A percentile compares a stretch with the other conserved stretches of the same genome.
These are phyloP conservation scores for Kodamaea laetipori DNA, from an alignment of 805 yeast species.

Conservation along the genomic window DNA sequence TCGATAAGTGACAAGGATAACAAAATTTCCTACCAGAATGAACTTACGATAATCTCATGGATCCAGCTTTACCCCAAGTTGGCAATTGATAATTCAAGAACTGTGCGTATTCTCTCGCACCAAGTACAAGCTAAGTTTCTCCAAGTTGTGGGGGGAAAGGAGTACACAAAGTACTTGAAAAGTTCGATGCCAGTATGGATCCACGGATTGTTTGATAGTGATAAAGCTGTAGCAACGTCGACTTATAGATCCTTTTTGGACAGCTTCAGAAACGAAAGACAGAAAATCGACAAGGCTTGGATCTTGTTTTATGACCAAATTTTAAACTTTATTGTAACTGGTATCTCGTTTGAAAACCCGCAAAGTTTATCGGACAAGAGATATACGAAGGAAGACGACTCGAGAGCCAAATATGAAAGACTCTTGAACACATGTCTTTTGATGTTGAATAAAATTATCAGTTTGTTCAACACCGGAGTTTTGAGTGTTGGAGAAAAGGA, in stretches of 20 bases:
- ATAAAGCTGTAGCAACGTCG: conserved; percentile 55
- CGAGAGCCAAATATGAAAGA: conserved; percentile 62
- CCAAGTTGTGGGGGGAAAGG: conserved; percentile 54
- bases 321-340: conserved; percentile 53
- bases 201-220: conserved; percentile 69
- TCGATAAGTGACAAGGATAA: conserved; percentile 28
- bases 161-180: conserved; percentile 63
- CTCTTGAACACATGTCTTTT: conserved; percentile 52
- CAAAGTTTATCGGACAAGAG: conserved; percentile 76
- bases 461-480: conserved; percentile 20
- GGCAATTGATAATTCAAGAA: conserved; percentile 67
- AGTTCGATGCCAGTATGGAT: conserved; percentile 76
- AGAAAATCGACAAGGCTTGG: conserved; percentile 57
- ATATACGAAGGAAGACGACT: conserved; percentile 64
- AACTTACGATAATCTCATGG: conserved; percentile 63
- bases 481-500: conserved; percentile 14
- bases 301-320: conserved; percentile 57
- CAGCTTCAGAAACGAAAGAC: conserved; percentile 58
- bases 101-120: conserved; percentile 64
- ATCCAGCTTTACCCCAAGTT: conserved; percentile 81
- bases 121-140: conserved; percentile 56
- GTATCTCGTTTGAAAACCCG: conserved; percentile 56
- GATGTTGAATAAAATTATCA: conserved; percentile 36
- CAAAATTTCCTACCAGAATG: conserved; percentile 40
- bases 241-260: conserved; percentile 49